Conservation (phyloP, 805 yeast genomes). For the Cephaloascus fragrans region DNA sequence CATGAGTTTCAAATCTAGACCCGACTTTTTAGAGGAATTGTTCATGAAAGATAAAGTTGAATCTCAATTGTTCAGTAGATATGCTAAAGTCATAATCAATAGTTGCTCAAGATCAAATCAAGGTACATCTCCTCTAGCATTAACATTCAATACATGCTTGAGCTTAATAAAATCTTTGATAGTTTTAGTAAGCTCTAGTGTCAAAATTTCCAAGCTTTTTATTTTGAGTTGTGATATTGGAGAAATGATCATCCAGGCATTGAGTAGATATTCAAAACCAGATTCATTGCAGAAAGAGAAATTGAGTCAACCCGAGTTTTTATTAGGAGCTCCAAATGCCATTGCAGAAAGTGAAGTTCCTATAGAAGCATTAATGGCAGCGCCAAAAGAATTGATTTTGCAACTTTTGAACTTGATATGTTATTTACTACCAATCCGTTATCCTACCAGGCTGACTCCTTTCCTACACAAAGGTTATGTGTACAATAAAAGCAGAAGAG, state of each 20-base stretch:
- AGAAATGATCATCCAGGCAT: slow-evolving; percentile 33
- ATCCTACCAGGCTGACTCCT: slow-evolving; percentile 18
- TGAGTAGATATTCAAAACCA: slow-evolving; percentile 39
- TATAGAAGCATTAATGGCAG: slow-evolving; percentile 64
- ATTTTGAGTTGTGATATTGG: slow-evolving; percentile 41
- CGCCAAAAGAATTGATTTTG: slow-evolving; percentile 56
- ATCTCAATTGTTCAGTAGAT: slow-evolving; percentile 3
- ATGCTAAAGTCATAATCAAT: slow-evolving; percentile 13
- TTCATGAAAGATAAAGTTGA: neutral
- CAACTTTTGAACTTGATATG: slow-evolving; percentile 47
- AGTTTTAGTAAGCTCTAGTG: slow-evolving; percentile 30
- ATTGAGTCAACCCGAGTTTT: slow-evolving; percentile 1
- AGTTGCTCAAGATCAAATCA: neutral
- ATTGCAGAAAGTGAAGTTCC: slow-evolving; percentile 23
- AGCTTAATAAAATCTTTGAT: slow-evolving; percentile 32
- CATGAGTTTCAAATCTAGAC: slow-evolving; percentile 34
- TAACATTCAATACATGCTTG: slow-evolving; percentile 24
- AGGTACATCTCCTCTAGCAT: neutral
- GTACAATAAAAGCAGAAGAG: slow-evolving; percentile 7
- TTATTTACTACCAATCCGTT: slow-evolving; percentile 42
- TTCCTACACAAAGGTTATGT: slow-evolving; percentile 14
- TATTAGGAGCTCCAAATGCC: neutral
- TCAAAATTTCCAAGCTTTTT: slow-evolving; percentile 32
- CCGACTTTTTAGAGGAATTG: slow-evolving; percentile 35
- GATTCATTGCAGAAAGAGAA: slow-evolving; percentile 4